A percentile compares a stretch with the other conserved stretches of the same genome.
phyloP scores from a whole-genome alignment of 2,329 filamentous ascomycete genomes.

The Aspergillus sp. region DNA sequence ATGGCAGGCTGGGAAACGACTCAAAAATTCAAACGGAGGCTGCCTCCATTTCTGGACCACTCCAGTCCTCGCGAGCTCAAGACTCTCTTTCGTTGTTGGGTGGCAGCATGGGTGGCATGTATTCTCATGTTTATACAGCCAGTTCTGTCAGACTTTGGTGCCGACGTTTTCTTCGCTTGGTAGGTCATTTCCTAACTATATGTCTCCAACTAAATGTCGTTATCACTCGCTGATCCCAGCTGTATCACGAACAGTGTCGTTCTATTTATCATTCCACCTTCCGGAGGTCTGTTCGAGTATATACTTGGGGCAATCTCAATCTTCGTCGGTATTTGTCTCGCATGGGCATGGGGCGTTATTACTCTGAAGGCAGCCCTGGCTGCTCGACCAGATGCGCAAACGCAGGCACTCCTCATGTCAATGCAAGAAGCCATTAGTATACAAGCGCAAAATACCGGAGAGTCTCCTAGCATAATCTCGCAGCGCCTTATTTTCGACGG shows the following conservation, averaged over 20 bases:
- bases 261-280: conserved; percentile 52
- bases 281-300: conserved; percentile 52
- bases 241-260: conserved; percentile 31
- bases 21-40: conserved; percentile 9
- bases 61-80: conserved; percentile 55
- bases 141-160: conserved; percentile 45
- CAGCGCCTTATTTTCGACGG: conserved; percentile 49
- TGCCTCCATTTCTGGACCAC: conserved; percentile 45
- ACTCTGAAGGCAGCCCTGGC: conserved; percentile 55
- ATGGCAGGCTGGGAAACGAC: neutral
- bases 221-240: neutral
- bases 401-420: conserved; percentile 37
- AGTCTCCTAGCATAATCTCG: conserved; percentile 31
- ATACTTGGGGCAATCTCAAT: conserved; percentile 50
- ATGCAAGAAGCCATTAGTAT: conserved; percentile 37
- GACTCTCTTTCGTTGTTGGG: conserved; percentile 52
- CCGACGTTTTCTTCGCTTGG: conserved; percentile 51
- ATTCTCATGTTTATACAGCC: conserved; percentile 56
- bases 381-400: conserved; percentile 46
- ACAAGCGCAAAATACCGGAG: conserved; percentile 37
- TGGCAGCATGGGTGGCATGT: conserved; percentile 52
- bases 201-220: too few species aligned
- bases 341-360: conserved; percentile 57
- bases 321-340: conserved; percentile 52
- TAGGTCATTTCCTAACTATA: neutral